Base-by-base conservation (phyloP, 225 moss, liverwort and hornwort species). In the Bryoerythrophyllum caledonicum region DNA sequence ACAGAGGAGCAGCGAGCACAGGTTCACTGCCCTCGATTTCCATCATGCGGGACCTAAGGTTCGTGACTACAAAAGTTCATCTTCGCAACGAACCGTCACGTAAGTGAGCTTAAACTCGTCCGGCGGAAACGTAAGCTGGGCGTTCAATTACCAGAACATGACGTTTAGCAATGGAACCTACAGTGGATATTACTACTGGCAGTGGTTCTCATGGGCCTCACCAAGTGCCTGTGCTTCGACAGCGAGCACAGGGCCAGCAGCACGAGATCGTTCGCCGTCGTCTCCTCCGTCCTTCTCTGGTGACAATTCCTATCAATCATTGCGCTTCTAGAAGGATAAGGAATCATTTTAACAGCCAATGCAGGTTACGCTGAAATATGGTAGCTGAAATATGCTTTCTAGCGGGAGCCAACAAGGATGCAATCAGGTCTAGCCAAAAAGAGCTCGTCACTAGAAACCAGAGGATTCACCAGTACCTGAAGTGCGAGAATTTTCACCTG, bases 371-470 rank as follows among this genome's bases (percentile, higher is more conserved):
- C 70, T 92, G 91, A 80, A 32, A 32, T n/a, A 83, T 85, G 30
- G 84, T 92, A 66, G 82, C 92, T 43, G 90, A 92, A 56, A 82
- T 94, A 54, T 91, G 91, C 79, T 85, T 86, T 24, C 76, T 96
- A 17, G 96, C 92, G n/a, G 93, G 92, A 62, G 96, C 96, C 8
- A 96, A 94, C 51, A 82, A 91, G 44, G 90, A 92, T 38, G 89
- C 96, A 20, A 59, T 96, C 10, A 86, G 87, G 40, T 92, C 94
- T 5, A 82, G 90, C 54, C 88, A 87, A 32, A 77, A 83, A 34
- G 85, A 86, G 60, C 60, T 94, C 49, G 88, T 72, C 20, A 89
- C 86, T 0, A 86, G 85, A 25, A 79, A 86, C 11, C 68, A 88
- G 30, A 75, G 78, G 20, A 90, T 90, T 34, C 83, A 82, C 75